phyloP scores from a whole-genome alignment of 2,329 filamentous ascomycete genomes.

The Aureobasidium sp. region DNA sequence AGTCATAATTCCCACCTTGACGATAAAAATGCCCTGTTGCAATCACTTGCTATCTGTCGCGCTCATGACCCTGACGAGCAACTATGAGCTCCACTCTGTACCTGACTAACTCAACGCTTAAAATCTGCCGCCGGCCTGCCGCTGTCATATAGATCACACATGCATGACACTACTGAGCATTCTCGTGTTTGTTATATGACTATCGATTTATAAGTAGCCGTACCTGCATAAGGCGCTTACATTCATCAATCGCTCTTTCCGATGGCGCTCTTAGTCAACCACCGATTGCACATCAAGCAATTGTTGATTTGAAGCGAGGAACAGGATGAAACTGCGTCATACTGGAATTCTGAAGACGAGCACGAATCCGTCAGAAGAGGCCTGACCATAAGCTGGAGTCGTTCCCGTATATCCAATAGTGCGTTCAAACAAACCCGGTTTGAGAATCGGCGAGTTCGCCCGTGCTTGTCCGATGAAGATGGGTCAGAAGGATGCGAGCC shows the following conservation, averaged over 20 bases:
- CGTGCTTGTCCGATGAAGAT: not conserved
- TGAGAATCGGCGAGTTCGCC: not conserved
- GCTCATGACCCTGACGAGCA: not conserved
- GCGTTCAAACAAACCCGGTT: not conserved
- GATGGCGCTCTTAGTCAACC: not conserved
- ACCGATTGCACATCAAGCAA: not conserved
- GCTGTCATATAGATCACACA: not conserved
- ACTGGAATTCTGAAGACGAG: not conserved
- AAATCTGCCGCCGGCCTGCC: not conserved
- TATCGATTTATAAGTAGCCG: not conserved
- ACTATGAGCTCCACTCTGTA: not conserved
- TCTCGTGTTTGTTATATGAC: not conserved
- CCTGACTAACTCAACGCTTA: not conserved
- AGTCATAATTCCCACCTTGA: not conserved
- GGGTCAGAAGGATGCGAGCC: not conserved
- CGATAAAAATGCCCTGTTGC: not conserved
- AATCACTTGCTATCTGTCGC: not conserved
- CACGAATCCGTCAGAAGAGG: not conserved
- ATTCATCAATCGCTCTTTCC: not conserved
- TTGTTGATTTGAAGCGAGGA: not conserved
- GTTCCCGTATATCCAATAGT: not conserved
- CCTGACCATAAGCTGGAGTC: not conserved
- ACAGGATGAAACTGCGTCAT: constrained; percentile 3
- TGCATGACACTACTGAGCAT: constrained; percentile 7
- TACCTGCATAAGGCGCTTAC: constrained; percentile 8